Evolutionary conservation across 2,329 filamentous ascomycete species (phyloP).

Genomic region (Lizonia empirigonia): DNA sequence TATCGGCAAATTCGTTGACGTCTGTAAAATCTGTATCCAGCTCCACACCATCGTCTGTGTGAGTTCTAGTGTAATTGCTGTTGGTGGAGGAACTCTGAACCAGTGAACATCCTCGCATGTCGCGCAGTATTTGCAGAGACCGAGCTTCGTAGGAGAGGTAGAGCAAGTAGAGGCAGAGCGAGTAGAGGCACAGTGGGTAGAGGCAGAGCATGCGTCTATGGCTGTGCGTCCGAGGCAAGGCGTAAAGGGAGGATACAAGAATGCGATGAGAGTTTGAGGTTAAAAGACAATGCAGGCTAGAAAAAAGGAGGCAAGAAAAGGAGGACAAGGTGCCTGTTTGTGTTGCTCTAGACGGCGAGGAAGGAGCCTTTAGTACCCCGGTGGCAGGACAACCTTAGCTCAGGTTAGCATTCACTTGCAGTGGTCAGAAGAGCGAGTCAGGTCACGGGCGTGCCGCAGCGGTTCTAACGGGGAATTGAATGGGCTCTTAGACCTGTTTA

Average conservation of each 20-base stretch:
- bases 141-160: constrained; percentile 2
- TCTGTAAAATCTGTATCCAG: constrained; percentile 20
- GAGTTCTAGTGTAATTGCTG: constrained; percentile 18
- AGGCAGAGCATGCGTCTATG: constrained; percentile 10
- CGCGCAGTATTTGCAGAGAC: constrained; percentile 4
- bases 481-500: constrained; percentile 5
- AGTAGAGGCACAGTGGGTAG: background rate
- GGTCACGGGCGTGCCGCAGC: background rate
- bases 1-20: constrained; percentile 5
- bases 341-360: constrained; percentile 4
- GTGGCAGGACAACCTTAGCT: background rate
- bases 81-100: constrained; percentile 13
- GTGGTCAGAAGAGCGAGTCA: constrained; percentile 1
- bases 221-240: constrained; percentile 4
- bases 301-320: constrained; percentile 9
- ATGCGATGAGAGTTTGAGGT: constrained; percentile 11
- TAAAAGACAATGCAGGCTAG: constrained; percentile 6
- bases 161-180: background rate
- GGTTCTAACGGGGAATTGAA: constrained; percentile 1
- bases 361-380: constrained; percentile 18
- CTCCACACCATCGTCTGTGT: constrained; percentile 12
- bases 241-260: constrained; percentile 11
- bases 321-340: constrained; percentile 6
- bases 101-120: constrained; percentile 16
- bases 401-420: constrained; percentile 6